phyloP scores from a whole-genome alignment of 106 monocot species.

The Apostasia ramifera region DNA sequence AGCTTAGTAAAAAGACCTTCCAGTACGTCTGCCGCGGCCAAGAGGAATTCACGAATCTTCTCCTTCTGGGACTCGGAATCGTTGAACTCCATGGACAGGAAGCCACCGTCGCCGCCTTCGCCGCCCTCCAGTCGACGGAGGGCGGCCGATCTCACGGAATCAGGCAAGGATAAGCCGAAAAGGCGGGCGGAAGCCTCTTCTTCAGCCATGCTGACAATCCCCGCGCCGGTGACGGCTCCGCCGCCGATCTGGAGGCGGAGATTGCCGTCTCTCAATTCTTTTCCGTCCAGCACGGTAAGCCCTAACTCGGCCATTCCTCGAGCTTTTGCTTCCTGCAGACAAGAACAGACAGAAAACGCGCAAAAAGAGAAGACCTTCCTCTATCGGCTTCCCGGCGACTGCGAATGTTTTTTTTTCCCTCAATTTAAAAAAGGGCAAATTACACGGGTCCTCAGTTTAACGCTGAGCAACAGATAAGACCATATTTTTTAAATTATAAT shows the following conservation, averaged over 20 bases:
- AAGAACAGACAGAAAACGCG: neutral
- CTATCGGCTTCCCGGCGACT: too few species aligned
- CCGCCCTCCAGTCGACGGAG: slow-evolving; percentile 4
- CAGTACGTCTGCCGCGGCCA: slow-evolving; percentile 30
- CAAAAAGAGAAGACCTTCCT: too few species aligned
- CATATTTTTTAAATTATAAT: too few species aligned
- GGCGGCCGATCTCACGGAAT: slow-evolving; percentile 12
- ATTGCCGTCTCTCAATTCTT: slow-evolving; percentile 16
- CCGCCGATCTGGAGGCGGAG: slow-evolving; percentile 11
- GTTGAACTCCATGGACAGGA: slow-evolving; percentile 17
- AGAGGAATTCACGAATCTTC: slow-evolving; percentile 17
- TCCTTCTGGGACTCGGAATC: slow-evolving; percentile 10
- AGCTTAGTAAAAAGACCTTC: slow-evolving; percentile 14
- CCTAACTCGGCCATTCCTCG: slow-evolving; percentile 20
- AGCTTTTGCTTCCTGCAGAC: neutral
- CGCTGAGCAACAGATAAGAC: too few species aligned
- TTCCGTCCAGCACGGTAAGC: slow-evolving; percentile 18
- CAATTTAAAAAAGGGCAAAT: too few species aligned
- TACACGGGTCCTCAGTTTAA: too few species aligned
- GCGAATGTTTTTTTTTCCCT: too few species aligned
- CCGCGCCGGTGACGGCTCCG: slow-evolving; percentile 18
- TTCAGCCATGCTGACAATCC: slow-evolving; percentile 27
- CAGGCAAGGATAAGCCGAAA: slow-evolving; percentile 25
- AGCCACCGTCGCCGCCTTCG: neutral
- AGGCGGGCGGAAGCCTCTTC: slow-evolving; percentile 23